Evolutionary conservation across 2,329 filamentous ascomycete species (phyloP).

Genomic region (Beauveria sp.): DNA sequence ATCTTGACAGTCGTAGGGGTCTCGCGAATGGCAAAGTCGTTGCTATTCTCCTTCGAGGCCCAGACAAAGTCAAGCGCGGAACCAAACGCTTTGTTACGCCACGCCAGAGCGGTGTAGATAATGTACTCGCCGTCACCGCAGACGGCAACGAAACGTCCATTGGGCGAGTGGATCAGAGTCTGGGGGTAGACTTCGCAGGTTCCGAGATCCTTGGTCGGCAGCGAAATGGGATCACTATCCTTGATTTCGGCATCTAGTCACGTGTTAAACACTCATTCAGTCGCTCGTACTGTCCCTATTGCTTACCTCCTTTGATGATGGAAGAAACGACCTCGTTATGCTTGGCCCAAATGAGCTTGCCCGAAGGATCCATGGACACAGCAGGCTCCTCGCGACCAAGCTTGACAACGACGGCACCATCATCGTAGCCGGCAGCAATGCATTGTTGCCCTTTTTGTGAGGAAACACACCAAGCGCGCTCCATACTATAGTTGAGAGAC

Average conservation of each 20-base stretch:
- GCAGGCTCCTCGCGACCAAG: constrained; percentile 96
- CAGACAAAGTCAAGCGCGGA: constrained; percentile 94
- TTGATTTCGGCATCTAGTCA: constrained; percentile 65
- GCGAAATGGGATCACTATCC: constrained; percentile 77
- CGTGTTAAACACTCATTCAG: constrained; percentile 20
- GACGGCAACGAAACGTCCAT: constrained; percentile 71
- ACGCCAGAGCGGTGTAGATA: constrained; percentile 93
- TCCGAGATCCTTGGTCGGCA: constrained; percentile 90
- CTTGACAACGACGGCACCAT: constrained; percentile 95
- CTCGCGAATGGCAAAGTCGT: constrained; percentile 95
- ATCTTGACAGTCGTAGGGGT: constrained; percentile 91
- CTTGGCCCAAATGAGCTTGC: constrained; percentile 92
- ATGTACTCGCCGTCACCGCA: constrained; percentile 98
- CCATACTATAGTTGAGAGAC: constrained; percentile 89
- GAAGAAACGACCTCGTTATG: constrained; percentile 93
- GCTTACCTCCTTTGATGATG: constrained; percentile 75
- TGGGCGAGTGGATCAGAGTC: constrained; percentile 90
- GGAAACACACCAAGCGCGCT: constrained; percentile 94
- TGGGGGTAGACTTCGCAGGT: constrained; percentile 96
- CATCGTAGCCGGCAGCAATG: constrained; percentile 92
- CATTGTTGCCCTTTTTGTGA: constrained; percentile 94
- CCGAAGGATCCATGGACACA: constrained; percentile 92
- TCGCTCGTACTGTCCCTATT: background rate
- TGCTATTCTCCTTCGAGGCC: constrained; percentile 95
- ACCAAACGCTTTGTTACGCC: constrained; percentile 96